Evolutionary conservation across 257 asterid species (phyloP), one percentile per base, ranked within the genome.

Genomic region (Solanum appendiculatum): DNA sequence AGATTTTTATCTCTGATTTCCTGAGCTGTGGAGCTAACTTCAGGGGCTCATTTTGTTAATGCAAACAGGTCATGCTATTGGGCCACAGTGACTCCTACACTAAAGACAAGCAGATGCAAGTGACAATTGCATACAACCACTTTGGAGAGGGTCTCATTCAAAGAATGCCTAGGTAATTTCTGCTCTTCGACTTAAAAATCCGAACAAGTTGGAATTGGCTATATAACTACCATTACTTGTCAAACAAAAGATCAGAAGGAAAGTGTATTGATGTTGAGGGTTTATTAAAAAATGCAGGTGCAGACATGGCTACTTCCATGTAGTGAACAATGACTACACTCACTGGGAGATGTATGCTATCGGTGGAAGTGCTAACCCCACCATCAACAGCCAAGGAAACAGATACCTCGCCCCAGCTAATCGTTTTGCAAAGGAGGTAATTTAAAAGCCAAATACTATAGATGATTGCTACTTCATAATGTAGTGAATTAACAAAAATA

Each of bases 311-410:
- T 96, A 96, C 91, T 95, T 96, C 90, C 99, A 96, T 70, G 99
- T 96, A 85, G 99, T 96, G 91, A 96, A 96, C 97, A 96, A 96
- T 77, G 99, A 96, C 91, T 96, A 96, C 89, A 96, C 98, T 86
- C 99, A 96, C 85, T 96, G 99, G 99, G 98, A 95, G 89, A 96
- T 96, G 99, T 96, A 96, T 86, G 99, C 99, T 33, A 96, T 96
- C 20, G 99, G 99, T 72, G 99, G 99, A 86, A 96, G 99, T 39
- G 99, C 95, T 37, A 86, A 85, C 75, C 99, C 99, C 86, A 96
- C 99, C 70, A 96, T 96, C 91, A 96, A 95, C 90, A 96, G 99
- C 90, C 99, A 96, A 84, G 99, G 98, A 48, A 96, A 96, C 92
- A 87, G 99, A 86, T 96, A 94, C 86, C 97, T 95, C 40, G 99